These are phyloP conservation scores for Globisporangium recalcitrans DNA, from an alignment of 352 stramenopile species.

Conservation along the genomic window DNA sequence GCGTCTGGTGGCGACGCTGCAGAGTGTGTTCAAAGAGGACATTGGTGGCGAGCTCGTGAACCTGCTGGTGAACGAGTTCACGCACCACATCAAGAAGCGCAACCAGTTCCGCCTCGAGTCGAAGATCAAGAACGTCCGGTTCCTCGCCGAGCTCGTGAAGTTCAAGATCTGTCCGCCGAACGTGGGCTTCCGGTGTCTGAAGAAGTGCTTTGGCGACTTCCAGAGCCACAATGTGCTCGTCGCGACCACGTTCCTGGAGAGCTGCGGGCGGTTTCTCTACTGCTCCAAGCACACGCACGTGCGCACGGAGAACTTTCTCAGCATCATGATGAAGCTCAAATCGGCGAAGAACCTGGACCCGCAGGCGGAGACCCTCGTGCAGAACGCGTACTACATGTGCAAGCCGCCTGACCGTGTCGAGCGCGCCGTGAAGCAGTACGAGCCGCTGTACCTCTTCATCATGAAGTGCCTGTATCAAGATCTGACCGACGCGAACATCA, in stretches of 20 bases:
- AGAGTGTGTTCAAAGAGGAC: conserved; percentile 90
- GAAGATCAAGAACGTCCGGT: conserved; percentile 94
- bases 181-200: conserved; percentile 90
- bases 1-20: conserved; percentile 90
- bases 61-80: conserved; percentile 94
- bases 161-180: conserved; percentile 95
- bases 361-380: conserved; percentile 83
- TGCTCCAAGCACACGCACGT: conserved; percentile 91
- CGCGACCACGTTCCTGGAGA: conserved; percentile 95
- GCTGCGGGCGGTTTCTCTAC: conserved; percentile 94
- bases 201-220: conserved; percentile 95
- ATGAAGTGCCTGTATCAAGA: conserved; percentile 87
- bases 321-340: conserved; percentile 95
- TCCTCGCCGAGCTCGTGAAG: conserved; percentile 95
- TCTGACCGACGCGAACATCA: conserved; percentile 72
- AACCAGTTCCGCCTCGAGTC: conserved; percentile 93
- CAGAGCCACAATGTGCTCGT: conserved; percentile 94
- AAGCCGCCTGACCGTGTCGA: conserved; percentile 84
- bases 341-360: conserved; percentile 90
- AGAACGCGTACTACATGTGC: conserved; percentile 93
- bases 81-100: conserved; percentile 90
- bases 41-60: conserved; percentile 88
- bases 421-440: conserved; percentile 72
- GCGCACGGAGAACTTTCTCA: conserved; percentile 87
- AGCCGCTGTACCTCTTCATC: conserved; percentile 90